Base-by-base conservation (phyloP, 257 asterid species). In the Pogostemon cablin region DNA sequence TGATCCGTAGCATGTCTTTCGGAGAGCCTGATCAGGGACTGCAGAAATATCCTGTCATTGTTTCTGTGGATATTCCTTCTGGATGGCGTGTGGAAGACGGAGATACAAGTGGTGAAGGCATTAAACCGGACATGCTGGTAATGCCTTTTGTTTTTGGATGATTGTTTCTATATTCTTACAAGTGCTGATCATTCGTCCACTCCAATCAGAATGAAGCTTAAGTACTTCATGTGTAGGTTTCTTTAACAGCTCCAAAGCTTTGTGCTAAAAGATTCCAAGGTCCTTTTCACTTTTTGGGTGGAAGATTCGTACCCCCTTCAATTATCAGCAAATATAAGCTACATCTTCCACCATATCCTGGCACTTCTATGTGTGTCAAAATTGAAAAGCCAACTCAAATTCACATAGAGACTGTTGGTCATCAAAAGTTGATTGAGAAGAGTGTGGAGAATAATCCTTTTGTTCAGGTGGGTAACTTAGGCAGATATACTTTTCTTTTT, bases 71-170 rank as follows among this genome's bases (percentile, higher is more conserved):
- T 86, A 85, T 90, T 79, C 97, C 97, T 56, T 90, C 97, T 59
- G 97, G 96, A 61, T 90, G 97, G 96, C 95, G 88, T 75, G 92
- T 88, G 65, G 95, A 90, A 85, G 88, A 90, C 55, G 97, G 95
- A 58, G 96, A 90, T 82, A 62, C 73, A 44, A 82, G 85, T 71
- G 84, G 88, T 38, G 86, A 86, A 61, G 88, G 96, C 82, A 78
- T 88, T 64, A 83, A 84, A 77, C 97, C 97, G 46, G 88, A 88
- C 81, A 88, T 88, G 97, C 96, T 90, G 88, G 97, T 90, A 74
- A 72, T 6, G 9, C 10, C 40, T 65, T 58, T 7, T 39, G 12
- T 52, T 52, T 52, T 52, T 46, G 47, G 54, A 34, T 38, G 11
- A 71, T 12, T 39, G 61, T 34, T 5, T 58, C 7, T 9, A 11